These are phyloP conservation scores for Pelargonium nanum DNA, from an alignment of 345 rosid genomes.

Conservation along the genomic window DNA sequence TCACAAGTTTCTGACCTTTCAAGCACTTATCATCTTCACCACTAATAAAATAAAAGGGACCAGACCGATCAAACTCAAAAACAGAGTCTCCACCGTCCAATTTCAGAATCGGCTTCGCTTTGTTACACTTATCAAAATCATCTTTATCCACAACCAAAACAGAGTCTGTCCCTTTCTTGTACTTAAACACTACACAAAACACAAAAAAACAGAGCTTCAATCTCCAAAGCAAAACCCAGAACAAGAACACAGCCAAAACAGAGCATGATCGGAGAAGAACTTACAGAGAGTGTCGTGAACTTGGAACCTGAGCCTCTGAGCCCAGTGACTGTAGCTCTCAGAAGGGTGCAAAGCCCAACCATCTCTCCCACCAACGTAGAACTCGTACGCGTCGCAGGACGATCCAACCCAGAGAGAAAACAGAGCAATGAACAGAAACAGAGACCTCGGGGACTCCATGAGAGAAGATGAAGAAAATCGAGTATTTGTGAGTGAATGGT, in stretches of 20 bases:
- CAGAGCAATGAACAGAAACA: conserved; percentile 13
- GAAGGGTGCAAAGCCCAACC: conserved; percentile 45
- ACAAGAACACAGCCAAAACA: neutral
- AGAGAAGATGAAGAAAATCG: neutral
- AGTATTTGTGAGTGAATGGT: neutral
- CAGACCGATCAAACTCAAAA: conserved; percentile 4
- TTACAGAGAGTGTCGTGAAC: conserved; percentile 56
- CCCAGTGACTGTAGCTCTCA: conserved; percentile 44
- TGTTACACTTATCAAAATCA: conserved; percentile 7
- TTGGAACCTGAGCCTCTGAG: conserved; percentile 39
- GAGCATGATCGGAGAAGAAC: neutral
- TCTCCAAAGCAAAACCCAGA: neutral
- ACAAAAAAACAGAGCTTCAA: neutral
- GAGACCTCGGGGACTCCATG: conserved; percentile 19
- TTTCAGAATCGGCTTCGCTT: conserved; percentile 2
- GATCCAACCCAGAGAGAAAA: conserved; percentile 4
- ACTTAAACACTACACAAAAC: neutral
- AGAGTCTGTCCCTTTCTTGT: conserved; percentile 6
- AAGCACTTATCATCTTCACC: neutral
- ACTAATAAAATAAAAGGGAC: conserved; percentile 9
- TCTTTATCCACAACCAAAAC: conserved; percentile 1
- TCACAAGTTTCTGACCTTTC: neutral
- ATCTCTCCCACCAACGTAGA: conserved; percentile 52
- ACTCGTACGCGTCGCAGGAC: conserved; percentile 24
- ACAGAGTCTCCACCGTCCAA: conserved; percentile 8